These are phyloP conservation scores for Chloris gayana DNA, from an alignment of 176 grass and related monocot species.

Conservation along the genomic window DNA sequence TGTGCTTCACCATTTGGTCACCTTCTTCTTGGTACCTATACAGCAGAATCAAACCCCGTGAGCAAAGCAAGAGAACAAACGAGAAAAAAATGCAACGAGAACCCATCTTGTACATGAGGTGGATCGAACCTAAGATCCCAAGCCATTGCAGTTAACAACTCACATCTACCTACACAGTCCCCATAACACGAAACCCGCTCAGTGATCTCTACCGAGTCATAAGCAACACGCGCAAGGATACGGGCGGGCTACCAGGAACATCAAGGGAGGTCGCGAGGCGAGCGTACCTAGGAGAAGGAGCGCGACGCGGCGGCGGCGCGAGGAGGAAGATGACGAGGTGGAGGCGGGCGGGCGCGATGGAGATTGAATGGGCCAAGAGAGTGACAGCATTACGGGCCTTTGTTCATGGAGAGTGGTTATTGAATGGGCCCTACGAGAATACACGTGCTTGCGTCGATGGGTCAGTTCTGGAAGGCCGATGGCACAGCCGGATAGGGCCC, in stretches of 20 bases:
- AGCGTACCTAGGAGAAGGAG: neutral
- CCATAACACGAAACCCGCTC: neutral
- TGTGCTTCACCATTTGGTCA: constrained; percentile 84
- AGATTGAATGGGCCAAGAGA: neutral
- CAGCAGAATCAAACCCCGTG: neutral
- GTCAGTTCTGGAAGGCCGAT: neutral
- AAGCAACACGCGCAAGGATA: neutral
- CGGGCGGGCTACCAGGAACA: neutral
- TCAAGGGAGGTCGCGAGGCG: neutral
- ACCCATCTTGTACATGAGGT: neutral
- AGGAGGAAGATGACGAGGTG: neutral
- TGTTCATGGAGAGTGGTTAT: neutral
- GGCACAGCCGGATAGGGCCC: neutral
- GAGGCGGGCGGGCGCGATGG: neutral
- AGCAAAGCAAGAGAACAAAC: neutral
- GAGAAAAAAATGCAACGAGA: neutral
- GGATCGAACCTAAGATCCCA: neutral
- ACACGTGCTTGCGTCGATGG: neutral
- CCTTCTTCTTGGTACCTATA: constrained; percentile 47
- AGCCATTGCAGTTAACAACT: neutral
- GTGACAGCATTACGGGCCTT: neutral
- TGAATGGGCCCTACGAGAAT: neutral
- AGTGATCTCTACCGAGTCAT: neutral
- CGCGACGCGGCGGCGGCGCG: neutral
- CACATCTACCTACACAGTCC: neutral